These are phyloP conservation scores for Passiflora organensis DNA, from an alignment of 345 rosid species.

Conservation along the genomic window DNA sequence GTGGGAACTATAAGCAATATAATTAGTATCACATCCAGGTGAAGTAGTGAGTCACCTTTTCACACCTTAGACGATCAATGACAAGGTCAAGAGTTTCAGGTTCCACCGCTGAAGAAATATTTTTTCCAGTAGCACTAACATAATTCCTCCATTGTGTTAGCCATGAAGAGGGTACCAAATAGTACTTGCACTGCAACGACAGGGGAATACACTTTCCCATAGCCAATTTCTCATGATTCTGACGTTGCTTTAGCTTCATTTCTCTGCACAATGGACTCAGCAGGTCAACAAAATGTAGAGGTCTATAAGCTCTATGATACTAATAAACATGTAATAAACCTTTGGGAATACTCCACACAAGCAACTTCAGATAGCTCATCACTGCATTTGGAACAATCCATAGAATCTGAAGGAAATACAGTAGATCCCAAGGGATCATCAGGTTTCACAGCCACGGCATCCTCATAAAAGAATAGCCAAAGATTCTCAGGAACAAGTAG, in stretches of 20 bases:
- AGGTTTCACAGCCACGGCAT: constrained; percentile 57
- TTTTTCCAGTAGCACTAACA: constrained; percentile 65
- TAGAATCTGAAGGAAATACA: constrained; percentile 52
- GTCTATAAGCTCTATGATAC: neutral
- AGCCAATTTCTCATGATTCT: constrained; percentile 83
- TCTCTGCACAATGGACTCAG: constrained; percentile 50
- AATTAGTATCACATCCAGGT: no score
- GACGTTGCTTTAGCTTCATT: constrained; percentile 71
- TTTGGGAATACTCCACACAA: constrained; percentile 69
- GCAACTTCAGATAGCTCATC: constrained; percentile 85
- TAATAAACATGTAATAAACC: constrained; percentile 43
- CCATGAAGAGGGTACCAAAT: constrained; percentile 80
- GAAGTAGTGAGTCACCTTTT: constrained; percentile 49
- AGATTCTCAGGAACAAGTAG: constrained; percentile 73
- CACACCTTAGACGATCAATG: constrained; percentile 64
- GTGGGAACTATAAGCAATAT: no score
- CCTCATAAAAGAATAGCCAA: constrained; percentile 83
- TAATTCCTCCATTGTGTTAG: constrained; percentile 79
- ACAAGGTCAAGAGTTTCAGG: constrained; percentile 65
- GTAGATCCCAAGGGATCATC: constrained; percentile 53
- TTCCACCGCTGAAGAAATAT: constrained; percentile 44
- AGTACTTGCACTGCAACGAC: constrained; percentile 51
- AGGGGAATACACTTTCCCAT: constrained; percentile 57
- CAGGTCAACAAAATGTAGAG: constrained; percentile 20
- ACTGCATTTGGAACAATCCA: constrained; percentile 65